Evolutionary conservation across 768 basidiomycete species (phyloP).

Genomic region (Leccinum arenicola): DNA sequence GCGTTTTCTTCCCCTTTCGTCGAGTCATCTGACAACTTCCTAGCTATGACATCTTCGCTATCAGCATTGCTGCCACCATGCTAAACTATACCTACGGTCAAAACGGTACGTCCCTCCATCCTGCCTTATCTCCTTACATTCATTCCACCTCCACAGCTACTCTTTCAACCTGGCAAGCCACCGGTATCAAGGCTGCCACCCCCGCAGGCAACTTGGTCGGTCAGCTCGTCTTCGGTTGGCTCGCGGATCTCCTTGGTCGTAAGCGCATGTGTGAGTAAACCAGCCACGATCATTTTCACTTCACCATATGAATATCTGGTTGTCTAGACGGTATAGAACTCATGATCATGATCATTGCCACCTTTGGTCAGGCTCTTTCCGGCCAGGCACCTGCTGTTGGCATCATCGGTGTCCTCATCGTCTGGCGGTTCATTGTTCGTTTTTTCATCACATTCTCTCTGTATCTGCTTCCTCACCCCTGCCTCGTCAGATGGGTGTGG

Average conservation of each 20-base stretch:
- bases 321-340: slow-evolving; percentile 49
- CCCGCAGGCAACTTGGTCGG: slow-evolving; percentile 75
- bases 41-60: slow-evolving; percentile 82
- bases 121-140: not conserved
- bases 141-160: slow-evolving; percentile 9
- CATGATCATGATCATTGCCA: slow-evolving; percentile 78
- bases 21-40: not conserved
- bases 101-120: slow-evolving; percentile 24
- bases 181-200: slow-evolving; percentile 75
- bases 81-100: slow-evolving; percentile 69
- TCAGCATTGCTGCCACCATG: slow-evolving; percentile 83
- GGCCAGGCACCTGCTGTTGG: slow-evolving; percentile 63
- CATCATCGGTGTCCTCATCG: slow-evolving; percentile 73
- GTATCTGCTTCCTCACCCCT: not conserved
- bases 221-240: slow-evolving; percentile 77
- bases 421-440: slow-evolving; percentile 77
- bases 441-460: not conserved
- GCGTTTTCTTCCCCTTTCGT: not conserved
- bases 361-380: slow-evolving; percentile 77
- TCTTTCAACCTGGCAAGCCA: slow-evolving; percentile 57
- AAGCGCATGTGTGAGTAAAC: slow-evolving; percentile 72
- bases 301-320: not conserved
- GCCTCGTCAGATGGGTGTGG: slow-evolving; percentile 59
- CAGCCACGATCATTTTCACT: not conserved
- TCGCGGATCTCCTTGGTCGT: slow-evolving; percentile 74